These are phyloP conservation scores for Neurospora discreta DNA, from an alignment of 495 filamentous ascomycete genomes.

Conservation along the genomic window DNA sequence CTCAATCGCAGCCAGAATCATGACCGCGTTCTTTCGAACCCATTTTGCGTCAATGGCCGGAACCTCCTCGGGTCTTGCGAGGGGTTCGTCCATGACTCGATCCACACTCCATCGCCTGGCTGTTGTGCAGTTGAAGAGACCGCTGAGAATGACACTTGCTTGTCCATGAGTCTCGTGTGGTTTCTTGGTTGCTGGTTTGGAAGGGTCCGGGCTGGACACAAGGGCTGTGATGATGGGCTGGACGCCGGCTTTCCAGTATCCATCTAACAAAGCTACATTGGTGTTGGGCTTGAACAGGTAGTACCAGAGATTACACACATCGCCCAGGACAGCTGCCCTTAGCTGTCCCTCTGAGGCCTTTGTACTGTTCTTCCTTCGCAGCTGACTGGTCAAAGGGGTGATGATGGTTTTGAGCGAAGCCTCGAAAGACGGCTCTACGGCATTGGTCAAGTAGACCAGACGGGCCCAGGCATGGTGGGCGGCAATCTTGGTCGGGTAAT, in stretches of 20 bases:
- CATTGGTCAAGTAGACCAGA: constrained; percentile 58
- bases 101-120: constrained; percentile 62
- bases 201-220: constrained; percentile 2
- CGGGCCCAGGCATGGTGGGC: constrained; percentile 78
- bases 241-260: constrained; percentile 72
- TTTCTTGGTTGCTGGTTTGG: not conserved
- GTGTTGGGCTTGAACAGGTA: constrained; percentile 69
- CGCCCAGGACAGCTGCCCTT: constrained; percentile 50
- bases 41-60: constrained; percentile 74
- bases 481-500: constrained; percentile 57
- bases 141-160: constrained; percentile 52
- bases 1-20: constrained; percentile 54
- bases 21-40: constrained; percentile 58
- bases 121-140: constrained; percentile 55
- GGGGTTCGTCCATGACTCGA: constrained; percentile 46
- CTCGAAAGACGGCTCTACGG: constrained; percentile 46
- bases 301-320: constrained; percentile 72
- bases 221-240: constrained; percentile 34
- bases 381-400: constrained; percentile 56
- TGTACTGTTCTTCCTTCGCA: constrained; percentile 50
- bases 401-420: constrained; percentile 55
- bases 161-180: constrained; percentile 29
- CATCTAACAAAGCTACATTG: constrained; percentile 49
- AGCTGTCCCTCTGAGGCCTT: constrained; percentile 42
- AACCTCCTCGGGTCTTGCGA: constrained; percentile 57